phyloP scores from a whole-genome alignment of 345 rosid species.

The Pistacia atlantica region DNA sequence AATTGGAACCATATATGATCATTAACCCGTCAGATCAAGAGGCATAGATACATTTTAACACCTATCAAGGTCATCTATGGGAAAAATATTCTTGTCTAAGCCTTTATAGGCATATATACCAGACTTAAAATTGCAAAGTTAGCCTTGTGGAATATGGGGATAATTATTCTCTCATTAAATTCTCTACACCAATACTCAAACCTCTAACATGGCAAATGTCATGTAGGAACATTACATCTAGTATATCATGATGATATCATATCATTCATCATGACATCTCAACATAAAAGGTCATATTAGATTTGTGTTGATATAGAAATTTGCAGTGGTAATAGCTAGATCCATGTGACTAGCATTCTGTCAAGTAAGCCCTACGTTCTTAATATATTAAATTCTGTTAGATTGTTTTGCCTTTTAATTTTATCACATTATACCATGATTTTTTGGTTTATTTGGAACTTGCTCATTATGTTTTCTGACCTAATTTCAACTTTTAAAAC shows the following conservation, averaged over 20 bases:
- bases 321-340: background rate
- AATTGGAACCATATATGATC: constrained; percentile 2
- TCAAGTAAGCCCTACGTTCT: background rate
- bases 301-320: background rate
- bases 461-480: constrained; percentile 11
- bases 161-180: background rate
- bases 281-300: background rate
- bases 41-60: background rate
- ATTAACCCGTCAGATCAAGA: background rate
- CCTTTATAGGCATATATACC: constrained; percentile 1
- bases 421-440: background rate
- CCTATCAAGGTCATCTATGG: background rate
- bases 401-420: background rate
- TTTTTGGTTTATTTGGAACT: background rate
- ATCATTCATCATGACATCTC: background rate
- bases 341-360: background rate
- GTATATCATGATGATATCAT: background rate
- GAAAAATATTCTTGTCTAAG: background rate
- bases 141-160: background rate
- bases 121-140: background rate
- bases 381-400: background rate
- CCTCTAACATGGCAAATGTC: background rate
- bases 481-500: constrained; percentile 26
- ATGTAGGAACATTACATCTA: background rate
- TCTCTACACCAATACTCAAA: background rate